Base-by-base conservation (phyloP, 2,329 filamentous ascomycete genomes). In the Diaporthe batatas region DNA sequence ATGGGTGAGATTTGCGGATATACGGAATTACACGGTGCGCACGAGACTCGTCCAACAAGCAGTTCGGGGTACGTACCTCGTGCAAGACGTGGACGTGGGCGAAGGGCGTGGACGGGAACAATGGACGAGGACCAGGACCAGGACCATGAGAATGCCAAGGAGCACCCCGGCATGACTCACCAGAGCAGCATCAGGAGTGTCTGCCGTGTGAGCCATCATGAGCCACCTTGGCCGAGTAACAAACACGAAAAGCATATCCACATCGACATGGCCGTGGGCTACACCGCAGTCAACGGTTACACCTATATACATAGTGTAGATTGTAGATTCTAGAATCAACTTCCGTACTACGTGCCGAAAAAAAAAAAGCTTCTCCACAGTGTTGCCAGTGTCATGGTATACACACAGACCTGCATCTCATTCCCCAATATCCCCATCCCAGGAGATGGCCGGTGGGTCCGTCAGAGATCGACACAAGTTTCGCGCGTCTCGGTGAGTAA, bases 361-460 rank as follows among this genome's bases (percentile, higher is more conserved):
- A 29, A 47, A 5, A 29, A 29, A 29, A 29, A 47, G n/a, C 42
- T 49, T 29, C 36, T 47, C 39, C 25, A 42, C 39, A 62, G 39
- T 23, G 21, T 2, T 36, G 14, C 39, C 12, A 12, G 14, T 29
- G 29, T 29, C 29, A 8, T 42, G 39, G 44, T 21, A 47, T 47
- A 47, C 44, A 47, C 44, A 47, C 18, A 47, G 44, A 47, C 21
- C 34, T 21, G 39, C 23, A 47, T 44, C 23, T 32, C 18, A 39
- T 42, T 42, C 14, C 39, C 39, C 39, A 36, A 29, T 29, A 29
- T 5, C 55, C 55, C 32, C 55, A 44, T 62, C 57, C 44, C 44
- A 65, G 62, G 62, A 67, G 62, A 67, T 67, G 62, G 62, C 47
- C 62, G 32, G 62, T 67, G 62, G 62, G 62, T 53, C 62, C 25